phyloP scores from a whole-genome alignment of 306 rosid genomes.

The Castanospermum australe region DNA sequence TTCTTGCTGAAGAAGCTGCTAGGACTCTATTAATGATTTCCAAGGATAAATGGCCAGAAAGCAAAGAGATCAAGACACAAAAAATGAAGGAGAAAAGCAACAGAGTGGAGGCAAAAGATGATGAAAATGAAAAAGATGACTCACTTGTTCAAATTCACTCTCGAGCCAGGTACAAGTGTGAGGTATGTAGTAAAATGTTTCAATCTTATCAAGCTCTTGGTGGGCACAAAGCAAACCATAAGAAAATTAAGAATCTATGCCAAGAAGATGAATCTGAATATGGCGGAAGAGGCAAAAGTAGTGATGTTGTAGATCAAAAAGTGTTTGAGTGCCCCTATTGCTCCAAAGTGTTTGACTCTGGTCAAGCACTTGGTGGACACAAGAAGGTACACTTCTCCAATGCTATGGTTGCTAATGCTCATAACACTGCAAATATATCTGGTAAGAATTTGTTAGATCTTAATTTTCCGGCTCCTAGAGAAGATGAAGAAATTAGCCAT shows the following conservation, averaged over 20 bases:
- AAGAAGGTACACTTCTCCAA: slow-evolving; percentile 50
- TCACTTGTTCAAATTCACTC: not conserved
- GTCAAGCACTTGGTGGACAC: slow-evolving; percentile 71
- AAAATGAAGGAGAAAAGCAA: not conserved
- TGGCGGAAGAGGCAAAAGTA: not conserved
- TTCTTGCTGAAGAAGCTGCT: slow-evolving; percentile 44
- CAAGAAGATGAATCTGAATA: not conserved
- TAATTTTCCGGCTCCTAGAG: slow-evolving; percentile 44
- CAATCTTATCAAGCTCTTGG: slow-evolving; percentile 62
- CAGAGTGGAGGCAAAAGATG: not conserved
- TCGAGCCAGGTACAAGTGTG: slow-evolving; percentile 39
- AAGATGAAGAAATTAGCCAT: slow-evolving; percentile 17
- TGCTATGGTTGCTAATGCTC: not conserved
- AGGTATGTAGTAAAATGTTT: slow-evolving; percentile 42
- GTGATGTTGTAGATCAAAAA: not conserved
- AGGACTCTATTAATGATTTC: slow-evolving; percentile 41
- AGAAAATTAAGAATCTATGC: slow-evolving; percentile 5
- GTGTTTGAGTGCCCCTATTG: slow-evolving; percentile 44
- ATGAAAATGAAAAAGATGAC: not conserved
- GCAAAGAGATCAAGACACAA: not conserved
- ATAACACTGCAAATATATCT: not conserved
- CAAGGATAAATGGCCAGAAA: slow-evolving; percentile 36
- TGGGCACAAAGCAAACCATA: slow-evolving; percentile 65
- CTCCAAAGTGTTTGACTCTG: slow-evolving; percentile 43
- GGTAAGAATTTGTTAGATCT: slow-evolving; percentile 38